A percentile compares a stretch with the other conserved stretches of the same genome.
Conservation (phyloP, 2,329 filamentous ascomycete species). For the Fusarium albosuccineum region DNA sequence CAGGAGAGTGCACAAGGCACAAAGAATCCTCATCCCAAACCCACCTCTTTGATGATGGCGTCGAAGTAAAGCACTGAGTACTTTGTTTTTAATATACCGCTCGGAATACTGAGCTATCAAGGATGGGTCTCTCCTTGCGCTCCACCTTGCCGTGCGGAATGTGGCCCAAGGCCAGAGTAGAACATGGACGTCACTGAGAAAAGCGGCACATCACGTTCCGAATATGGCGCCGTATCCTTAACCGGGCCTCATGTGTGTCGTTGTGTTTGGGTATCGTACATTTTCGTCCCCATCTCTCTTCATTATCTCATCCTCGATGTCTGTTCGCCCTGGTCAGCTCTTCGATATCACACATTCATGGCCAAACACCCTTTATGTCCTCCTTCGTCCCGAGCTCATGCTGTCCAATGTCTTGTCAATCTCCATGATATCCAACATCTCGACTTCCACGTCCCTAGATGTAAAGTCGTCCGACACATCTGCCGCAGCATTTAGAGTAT, state of each 20-base stretch:
- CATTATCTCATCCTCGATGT: conserved; percentile 34
- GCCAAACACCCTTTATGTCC: conserved; percentile 63
- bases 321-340: conserved; percentile 43
- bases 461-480: conserved; percentile 64
- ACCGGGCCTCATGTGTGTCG: conserved; percentile 28
- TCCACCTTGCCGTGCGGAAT: conserved; percentile 79
- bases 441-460: conserved; percentile 67
- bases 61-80: conserved; percentile 39
- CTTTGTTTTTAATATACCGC: conserved; percentile 69
- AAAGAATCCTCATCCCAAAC: conserved; percentile 33
- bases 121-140: conserved; percentile 81
- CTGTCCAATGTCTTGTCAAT: conserved; percentile 71
- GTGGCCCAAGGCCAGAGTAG: conserved; percentile 18
- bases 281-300: conserved; percentile 35
- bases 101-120: conserved; percentile 83
- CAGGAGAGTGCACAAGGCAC: conserved; percentile 54
- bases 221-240: conserved; percentile 5
- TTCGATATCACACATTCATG: conserved; percentile 46
- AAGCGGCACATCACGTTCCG: conserved; percentile 12
- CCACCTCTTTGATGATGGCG: conserved; percentile 46
- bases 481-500: conserved; percentile 65
- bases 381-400: conserved; percentile 64
- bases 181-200: conserved; percentile 12
- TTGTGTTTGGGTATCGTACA: conserved; percentile 57
- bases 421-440: conserved; percentile 75